Conservation (phyloP, 176 grass and related monocot genomes). For the Paspalum vaginatum region DNA sequence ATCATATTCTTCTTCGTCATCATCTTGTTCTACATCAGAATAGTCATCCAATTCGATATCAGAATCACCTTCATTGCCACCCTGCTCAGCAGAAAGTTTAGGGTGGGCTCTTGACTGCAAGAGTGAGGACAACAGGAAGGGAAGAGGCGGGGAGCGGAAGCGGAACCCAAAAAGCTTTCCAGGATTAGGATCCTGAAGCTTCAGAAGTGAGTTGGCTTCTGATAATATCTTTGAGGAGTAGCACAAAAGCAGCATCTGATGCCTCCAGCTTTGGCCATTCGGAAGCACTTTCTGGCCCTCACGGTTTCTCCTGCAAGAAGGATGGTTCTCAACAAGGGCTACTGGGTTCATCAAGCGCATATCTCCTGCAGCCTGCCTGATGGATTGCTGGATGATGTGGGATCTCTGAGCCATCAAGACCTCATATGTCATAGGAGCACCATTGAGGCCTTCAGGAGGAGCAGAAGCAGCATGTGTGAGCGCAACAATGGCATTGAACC, state of each 20-base stretch:
- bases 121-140: slow-evolving; percentile 79
- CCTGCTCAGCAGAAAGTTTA: slow-evolving; percentile 67
- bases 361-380: slow-evolving; percentile 81
- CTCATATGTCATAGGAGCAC: slow-evolving; percentile 83
- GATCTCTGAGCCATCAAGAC: slow-evolving; percentile 85
- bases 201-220: slow-evolving; percentile 81
- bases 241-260: slow-evolving; percentile 83
- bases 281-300: slow-evolving; percentile 81
- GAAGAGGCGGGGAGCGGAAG: slow-evolving; percentile 71
- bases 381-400: slow-evolving; percentile 83
- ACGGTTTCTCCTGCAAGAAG: slow-evolving; percentile 74
- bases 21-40: slow-evolving; percentile 83
- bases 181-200: slow-evolving; percentile 79
- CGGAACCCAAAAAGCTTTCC: slow-evolving; percentile 70
- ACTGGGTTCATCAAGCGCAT: slow-evolving; percentile 92
- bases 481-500: slow-evolving; percentile 89
- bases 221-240: slow-evolving; percentile 97
- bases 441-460: slow-evolving; percentile 84
- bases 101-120: slow-evolving; percentile 82
- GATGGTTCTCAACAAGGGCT: slow-evolving; percentile 93
- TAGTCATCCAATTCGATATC: slow-evolving; percentile 75
- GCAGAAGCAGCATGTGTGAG: slow-evolving; percentile 93
- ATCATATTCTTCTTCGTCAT: slow-evolving; percentile 96
- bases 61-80: slow-evolving; percentile 68
- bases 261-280: slow-evolving; percentile 85